phyloP scores from a whole-genome alignment of 2,329 filamentous ascomycete species.

The Stenocarpella maydis region DNA sequence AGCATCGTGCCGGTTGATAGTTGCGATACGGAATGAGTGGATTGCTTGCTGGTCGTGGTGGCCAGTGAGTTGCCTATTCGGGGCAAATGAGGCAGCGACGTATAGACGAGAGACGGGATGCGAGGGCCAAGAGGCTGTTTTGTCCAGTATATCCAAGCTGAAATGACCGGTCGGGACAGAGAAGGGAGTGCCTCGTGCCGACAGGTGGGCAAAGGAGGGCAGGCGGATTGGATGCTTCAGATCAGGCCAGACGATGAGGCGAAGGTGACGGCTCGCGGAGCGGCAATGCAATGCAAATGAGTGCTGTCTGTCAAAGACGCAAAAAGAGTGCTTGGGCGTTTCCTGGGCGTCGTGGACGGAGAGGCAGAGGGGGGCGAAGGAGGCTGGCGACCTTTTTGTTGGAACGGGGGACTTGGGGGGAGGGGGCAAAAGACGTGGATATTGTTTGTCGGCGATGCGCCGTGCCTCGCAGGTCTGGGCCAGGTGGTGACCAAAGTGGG shows the following conservation, averaged over 20 bases:
- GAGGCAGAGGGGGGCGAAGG: background rate
- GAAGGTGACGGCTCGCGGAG: background rate
- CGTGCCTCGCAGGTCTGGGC: conserved; percentile 15
- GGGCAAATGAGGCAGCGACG: background rate
- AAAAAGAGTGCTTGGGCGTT: conserved; percentile 37
- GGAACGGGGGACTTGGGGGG: conserved; percentile 13
- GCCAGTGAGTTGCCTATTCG: conserved; percentile 17
- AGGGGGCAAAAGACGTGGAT: conserved; percentile 13
- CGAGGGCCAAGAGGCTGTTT: conserved; percentile 11
- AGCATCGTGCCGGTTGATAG: conserved; percentile 49
- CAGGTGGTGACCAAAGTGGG: background rate
- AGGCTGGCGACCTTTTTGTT: conserved; percentile 34
- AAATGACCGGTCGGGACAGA: background rate
- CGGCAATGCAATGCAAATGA: conserved; percentile 25
- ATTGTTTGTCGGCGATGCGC: conserved; percentile 12
- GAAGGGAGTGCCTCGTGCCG: conserved; percentile 33
- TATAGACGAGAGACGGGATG: background rate
- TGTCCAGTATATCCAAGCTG: conserved; percentile 7
- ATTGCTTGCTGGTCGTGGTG: background rate
- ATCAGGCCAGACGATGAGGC: background rate
- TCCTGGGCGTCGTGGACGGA: conserved; percentile 6
- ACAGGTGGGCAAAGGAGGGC: conserved; percentile 27
- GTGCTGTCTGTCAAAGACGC: conserved; percentile 63
- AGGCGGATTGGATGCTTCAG: conserved; percentile 22
- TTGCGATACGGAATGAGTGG: background rate